phyloP scores from a whole-genome alignment of 2,329 filamentous ascomycete species.

The Plenodomus lindquistii region DNA sequence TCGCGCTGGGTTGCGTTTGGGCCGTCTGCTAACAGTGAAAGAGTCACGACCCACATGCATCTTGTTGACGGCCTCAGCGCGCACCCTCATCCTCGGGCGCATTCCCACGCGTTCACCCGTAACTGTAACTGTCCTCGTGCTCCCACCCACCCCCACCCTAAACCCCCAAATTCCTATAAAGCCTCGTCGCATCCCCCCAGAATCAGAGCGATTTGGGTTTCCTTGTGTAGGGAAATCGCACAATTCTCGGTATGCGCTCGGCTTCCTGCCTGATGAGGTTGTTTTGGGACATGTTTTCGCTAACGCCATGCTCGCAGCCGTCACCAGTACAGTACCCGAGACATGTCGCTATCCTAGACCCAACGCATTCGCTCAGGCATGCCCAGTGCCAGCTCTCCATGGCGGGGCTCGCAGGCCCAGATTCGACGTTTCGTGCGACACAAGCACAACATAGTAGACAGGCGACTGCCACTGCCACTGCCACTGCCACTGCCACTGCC shows the following conservation, averaged over 20 bases:
- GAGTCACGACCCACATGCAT: slow-evolving; percentile 24
- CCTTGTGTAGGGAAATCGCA: slow-evolving; percentile 24
- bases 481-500: not conserved
- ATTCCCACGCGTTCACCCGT: slow-evolving; percentile 16
- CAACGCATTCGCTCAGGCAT: slow-evolving; percentile 36
- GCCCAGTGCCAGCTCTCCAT: slow-evolving; percentile 38
- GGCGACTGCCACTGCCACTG: not conserved
- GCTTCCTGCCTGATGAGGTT: slow-evolving; percentile 23
- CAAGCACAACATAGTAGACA: not conserved
- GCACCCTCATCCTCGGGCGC: slow-evolving; percentile 13
- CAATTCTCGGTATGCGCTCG: slow-evolving; percentile 36
- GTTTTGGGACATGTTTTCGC: slow-evolving; percentile 13
- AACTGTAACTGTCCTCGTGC: slow-evolving; percentile 9
- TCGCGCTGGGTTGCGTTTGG: slow-evolving; percentile 15
- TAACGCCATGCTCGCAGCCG: slow-evolving; percentile 31
- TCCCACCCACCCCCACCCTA: slow-evolving; percentile 3
- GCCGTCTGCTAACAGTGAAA: slow-evolving; percentile 21
- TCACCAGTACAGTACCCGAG: slow-evolving; percentile 18
- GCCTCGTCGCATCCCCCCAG: slow-evolving; percentile 11
- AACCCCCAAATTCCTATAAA: slow-evolving; percentile 21
- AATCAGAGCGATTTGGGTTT: slow-evolving; percentile 13
- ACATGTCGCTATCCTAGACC: slow-evolving; percentile 37
- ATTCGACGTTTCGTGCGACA: slow-evolving; percentile 24
- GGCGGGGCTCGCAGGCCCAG: slow-evolving; percentile 38
- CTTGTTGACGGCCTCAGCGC: slow-evolving; percentile 28